Evolutionary conservation across 441 rosid species (phyloP).

Genomic region (Pelargonium cotyledonis): DNA sequence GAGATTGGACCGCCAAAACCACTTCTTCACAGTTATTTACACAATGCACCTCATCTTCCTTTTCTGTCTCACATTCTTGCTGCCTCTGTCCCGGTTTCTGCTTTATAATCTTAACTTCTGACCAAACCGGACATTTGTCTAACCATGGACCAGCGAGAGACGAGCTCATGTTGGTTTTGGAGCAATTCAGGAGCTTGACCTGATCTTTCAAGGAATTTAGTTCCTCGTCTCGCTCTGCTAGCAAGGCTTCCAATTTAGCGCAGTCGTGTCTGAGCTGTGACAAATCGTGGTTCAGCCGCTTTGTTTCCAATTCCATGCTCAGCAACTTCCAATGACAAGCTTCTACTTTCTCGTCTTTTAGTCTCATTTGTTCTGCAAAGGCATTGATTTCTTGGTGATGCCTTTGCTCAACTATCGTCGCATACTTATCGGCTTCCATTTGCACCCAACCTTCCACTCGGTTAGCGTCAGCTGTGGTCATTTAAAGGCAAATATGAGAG

Average conservation of each 20-base stretch:
- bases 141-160: slow-evolving; percentile 27
- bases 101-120: slow-evolving; percentile 32
- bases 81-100: slow-evolving; percentile 31
- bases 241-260: slow-evolving; percentile 43
- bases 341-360: slow-evolving; percentile 75
- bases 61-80: slow-evolving; percentile 28
- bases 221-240: slow-evolving; percentile 45
- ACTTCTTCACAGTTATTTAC: slow-evolving; percentile 19
- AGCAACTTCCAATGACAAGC: slow-evolving; percentile 53
- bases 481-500: slow-evolving; percentile 26
- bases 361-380: slow-evolving; percentile 62
- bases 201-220: slow-evolving; percentile 38
- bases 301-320: slow-evolving; percentile 74
- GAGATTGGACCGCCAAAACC: slow-evolving; percentile 36
- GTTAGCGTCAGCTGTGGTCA: slow-evolving; percentile 35
- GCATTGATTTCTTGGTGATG: slow-evolving; percentile 60
- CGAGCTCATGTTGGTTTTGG: slow-evolving; percentile 27
- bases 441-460: slow-evolving; percentile 49
- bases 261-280: slow-evolving; percentile 47
- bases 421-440: slow-evolving; percentile 55
- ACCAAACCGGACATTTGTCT: slow-evolving; percentile 28
- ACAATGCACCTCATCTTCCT: slow-evolving; percentile 26
- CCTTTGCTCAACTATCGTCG: slow-evolving; percentile 50
- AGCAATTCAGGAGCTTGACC: slow-evolving; percentile 28
- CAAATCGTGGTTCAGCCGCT: slow-evolving; percentile 47